Percentiles rank a stretch among this genome's conserved stretches.
Evolutionary conservation across 768 basidiomycete species (phyloP).

Genomic region (Hypsizygus marmoreus): DNA sequence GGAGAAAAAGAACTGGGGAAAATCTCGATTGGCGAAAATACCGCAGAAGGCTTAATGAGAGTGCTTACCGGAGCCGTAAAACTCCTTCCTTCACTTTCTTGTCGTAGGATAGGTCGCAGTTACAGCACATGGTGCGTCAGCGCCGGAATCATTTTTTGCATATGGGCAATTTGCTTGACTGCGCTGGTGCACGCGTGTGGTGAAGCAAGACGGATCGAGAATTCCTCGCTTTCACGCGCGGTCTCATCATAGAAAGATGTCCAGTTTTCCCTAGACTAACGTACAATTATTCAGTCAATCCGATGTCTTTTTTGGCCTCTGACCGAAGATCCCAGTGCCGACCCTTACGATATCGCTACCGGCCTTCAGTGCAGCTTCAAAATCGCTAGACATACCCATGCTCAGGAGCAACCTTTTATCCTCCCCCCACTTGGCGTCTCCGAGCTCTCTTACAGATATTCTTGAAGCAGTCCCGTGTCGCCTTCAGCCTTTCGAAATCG

Average conservation of each 20-base stretch:
- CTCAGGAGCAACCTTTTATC: slow-evolving; percentile 64
- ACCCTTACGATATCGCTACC: slow-evolving; percentile 91
- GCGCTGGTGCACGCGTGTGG: too few relatives aligned
- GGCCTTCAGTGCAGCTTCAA: slow-evolving; percentile 78
- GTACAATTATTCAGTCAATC: slow-evolving; percentile 4
- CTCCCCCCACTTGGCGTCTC: slow-evolving; percentile 45
- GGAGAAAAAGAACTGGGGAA: neutral
- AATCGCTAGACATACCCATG: slow-evolving; percentile 99
- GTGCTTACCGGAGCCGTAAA: neutral
- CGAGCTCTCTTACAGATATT: slow-evolving; percentile 35
- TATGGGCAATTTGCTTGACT: too few relatives aligned
- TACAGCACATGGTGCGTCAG: too few relatives aligned
- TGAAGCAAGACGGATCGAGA: too few relatives aligned
- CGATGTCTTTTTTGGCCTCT: slow-evolving; percentile 54
- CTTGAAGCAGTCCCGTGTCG: slow-evolving; percentile 63
- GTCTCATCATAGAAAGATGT: too few relatives aligned
- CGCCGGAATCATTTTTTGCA: too few relatives aligned
- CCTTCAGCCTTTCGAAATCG: slow-evolving; percentile 75
- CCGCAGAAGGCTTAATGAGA: neutral
- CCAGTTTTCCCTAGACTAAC: neutral
- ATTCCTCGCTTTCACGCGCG: too few relatives aligned
- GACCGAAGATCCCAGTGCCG: slow-evolving; percentile 88
- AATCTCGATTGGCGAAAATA: neutral
- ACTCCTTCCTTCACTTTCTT: neutral
- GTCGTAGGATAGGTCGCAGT: too few relatives aligned